Evolutionary conservation across 2,329 filamentous ascomycete species (phyloP), one percentile per base, ranked within the genome.

Genomic region (Cordyceps cateniannulata): DNA sequence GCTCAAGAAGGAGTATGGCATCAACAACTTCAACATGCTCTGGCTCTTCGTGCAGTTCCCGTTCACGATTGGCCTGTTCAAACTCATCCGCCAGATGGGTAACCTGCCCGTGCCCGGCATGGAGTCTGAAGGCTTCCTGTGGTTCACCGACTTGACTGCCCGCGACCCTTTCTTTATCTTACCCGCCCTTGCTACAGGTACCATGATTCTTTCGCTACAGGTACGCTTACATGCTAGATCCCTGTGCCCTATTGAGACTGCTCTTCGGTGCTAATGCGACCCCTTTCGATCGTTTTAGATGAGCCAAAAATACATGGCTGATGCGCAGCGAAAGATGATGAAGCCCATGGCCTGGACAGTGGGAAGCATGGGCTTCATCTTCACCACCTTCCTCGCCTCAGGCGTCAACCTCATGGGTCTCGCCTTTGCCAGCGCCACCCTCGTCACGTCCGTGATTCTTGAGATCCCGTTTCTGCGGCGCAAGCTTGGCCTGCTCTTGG

Each of bases 41-140:
- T 77, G 76, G 75, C 66, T 71, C 16, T 68, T 79, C 47, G 51
- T 74, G 4, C 77, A 81, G 67, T 68, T 88, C 14, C 86, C 92
- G 5, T 79, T 96, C 65, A 89, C 88, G 63, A 91, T 86, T 72
- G 91, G 92, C 67, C 86, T 89, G 62, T 98, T 93, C 79, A 85
- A 89, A 63, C 78, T 93, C 50, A 73, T 96, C 64, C 82, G 85
- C 58, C 86, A 81, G 66, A 96, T 96, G 89, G 75, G 85, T 1
- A 73, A 79, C 24, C 76, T 98, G 52, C 93, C 93, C 4, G 91
- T 97, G 5, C 93, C 93, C 0, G 87, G 85, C 1, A 73, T 98
- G 65, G 83, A 90, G 67, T 77, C 76, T 1, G 90, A 89, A 35
- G 87, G 90, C 3, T 75, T 86, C 40, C 75, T 86, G 45, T 99